Conservation (phyloP, 78 protist genomes). For the Dictyostelium discoideum region DNA sequence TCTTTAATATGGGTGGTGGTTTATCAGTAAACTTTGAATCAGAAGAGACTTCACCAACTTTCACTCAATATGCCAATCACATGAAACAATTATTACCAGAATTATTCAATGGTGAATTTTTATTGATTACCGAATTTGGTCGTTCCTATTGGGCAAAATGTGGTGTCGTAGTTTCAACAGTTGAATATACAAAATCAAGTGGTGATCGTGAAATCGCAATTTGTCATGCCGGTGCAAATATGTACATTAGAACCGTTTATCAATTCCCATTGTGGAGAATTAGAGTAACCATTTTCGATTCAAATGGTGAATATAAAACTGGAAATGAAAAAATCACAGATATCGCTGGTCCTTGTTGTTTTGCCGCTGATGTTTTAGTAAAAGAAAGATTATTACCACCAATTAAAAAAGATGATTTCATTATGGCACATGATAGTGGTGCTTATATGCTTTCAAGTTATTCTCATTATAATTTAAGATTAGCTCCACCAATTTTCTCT, state of each 20-base stretch:
- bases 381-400: conserved; percentile 48
- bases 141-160: conserved; percentile 62
- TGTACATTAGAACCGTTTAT: conserved; percentile 55
- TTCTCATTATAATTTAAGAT: conserved; percentile 57
- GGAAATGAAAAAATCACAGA: conserved; percentile 30
- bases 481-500: conserved; percentile 71
- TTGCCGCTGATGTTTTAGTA: conserved; percentile 59
- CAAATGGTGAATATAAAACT: background rate
- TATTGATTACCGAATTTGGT: conserved; percentile 66
- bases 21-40: conserved; percentile 55
- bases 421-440: conserved; percentile 67
- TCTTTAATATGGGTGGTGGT: conserved; percentile 73
- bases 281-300: conserved; percentile 26
- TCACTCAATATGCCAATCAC: conserved; percentile 19
- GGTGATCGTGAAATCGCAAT: conserved; percentile 49
- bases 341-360: conserved; percentile 75
- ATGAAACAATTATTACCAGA: conserved; percentile 25
- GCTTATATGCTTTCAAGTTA: conserved; percentile 40
- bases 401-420: background rate
- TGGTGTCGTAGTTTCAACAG: conserved; percentile 28
- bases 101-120: conserved; percentile 34
- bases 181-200: conserved; percentile 47
- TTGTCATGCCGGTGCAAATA: conserved; percentile 61
- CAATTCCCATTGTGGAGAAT: conserved; percentile 67
- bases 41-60: conserved; percentile 50